Conservation (phyloP, 164 flowering plant species). For the Aristolochia fimbriata region DNA sequence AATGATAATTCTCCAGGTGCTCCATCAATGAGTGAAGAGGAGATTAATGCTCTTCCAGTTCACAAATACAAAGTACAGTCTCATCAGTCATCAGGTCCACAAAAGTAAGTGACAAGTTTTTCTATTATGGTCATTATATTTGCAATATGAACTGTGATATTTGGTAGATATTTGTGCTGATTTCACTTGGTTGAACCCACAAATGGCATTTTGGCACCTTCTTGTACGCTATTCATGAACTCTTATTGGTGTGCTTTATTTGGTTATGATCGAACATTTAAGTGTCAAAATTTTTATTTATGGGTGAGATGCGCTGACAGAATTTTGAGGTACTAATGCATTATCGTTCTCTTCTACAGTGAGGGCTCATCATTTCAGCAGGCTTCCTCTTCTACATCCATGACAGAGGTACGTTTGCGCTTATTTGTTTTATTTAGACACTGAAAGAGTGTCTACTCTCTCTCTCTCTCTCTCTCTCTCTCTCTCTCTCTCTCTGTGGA, state of each 20-base stretch:
- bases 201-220: no score
- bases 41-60: conserved; percentile 90
- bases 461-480: conserved; percentile 3
- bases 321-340: neutral
- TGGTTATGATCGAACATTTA: neutral
- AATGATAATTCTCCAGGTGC: conserved; percentile 40
- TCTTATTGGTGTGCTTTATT: neutral
- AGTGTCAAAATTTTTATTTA: neutral
- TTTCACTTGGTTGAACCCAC: no score
- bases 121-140: neutral
- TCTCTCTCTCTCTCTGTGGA: no score
- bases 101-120: conserved; percentile 28
- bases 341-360: conserved; percentile 20
- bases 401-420: conserved; percentile 2
- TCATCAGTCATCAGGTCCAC: conserved; percentile 13
- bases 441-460: neutral
- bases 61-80: conserved; percentile 58
- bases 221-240: neutral
- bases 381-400: conserved; percentile 9
- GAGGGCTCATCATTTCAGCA: conserved; percentile 19
- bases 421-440: neutral
- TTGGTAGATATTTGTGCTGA: neutral
- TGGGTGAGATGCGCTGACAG: neutral
- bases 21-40: conserved; percentile 90
- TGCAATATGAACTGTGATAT: neutral